Base-by-base conservation (phyloP, 306 rosid species). In the Citrullus colocynthis region DNA sequence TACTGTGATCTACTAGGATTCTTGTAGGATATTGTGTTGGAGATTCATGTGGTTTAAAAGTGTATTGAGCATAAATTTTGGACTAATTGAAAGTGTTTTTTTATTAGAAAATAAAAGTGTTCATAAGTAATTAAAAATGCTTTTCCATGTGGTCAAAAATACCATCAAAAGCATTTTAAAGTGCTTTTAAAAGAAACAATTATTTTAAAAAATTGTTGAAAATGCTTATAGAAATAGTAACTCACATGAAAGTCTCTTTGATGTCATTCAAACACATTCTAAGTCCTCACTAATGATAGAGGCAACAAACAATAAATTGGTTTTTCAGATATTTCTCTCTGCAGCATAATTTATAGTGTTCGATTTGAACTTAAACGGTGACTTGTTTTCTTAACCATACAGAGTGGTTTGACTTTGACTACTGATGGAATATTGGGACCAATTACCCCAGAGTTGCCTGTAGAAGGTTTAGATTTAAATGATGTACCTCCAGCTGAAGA, bases 361-460 rank as follows among this genome's bases (percentile, higher is more conserved):
- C 45, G 16, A 48, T 71, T 48, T 48, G 36, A 71, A 72, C 13
- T 28, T 49, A 7, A 72, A 21, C 9, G 37, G 6, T 72, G 14
- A 72, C 21, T 13, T 51, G 17, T 59, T 21, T 71, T 12, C 55
- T 60, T 41, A 72, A 72, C 48, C n/a, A 17, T 78, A 78, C 98
- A 93, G 98, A 90, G 98, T 85, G 98, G 97, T 81, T 86, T 91
- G 75, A 89, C 96, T 64, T 90, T 94, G 61, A 88, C 83, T 81
- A 84, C 90, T 39, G 97, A 91, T 0, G 98, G 97, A 28, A 94
- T 94, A 81, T 88, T 91, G 87, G 96, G 96, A 75, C 98, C 97
- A 55, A 89, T 91, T 69, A 42, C 83, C 58, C 85, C 97, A 51
- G 98, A 91, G 82, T 85, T 91, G 80, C 97, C 98, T 13, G 82